Evolutionary conservation across 768 basidiomycete species (phyloP).

Genomic region (Boletus rubroflammeus): DNA sequence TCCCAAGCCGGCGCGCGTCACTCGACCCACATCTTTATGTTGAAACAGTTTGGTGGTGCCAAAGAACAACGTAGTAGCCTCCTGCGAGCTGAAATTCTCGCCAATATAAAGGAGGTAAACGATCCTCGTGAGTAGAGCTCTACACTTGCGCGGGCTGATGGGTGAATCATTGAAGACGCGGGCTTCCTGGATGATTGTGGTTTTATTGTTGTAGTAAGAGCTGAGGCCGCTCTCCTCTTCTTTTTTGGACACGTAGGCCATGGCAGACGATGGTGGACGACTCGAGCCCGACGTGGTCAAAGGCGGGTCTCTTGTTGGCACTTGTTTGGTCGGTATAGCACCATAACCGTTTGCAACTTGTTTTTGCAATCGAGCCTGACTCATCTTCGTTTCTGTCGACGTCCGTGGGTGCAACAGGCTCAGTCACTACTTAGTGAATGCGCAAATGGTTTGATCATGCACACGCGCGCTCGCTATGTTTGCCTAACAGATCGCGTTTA

Average conservation of each 20-base stretch:
- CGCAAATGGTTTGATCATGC: not conserved
- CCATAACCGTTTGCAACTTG: not conserved
- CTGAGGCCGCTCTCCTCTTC: slow-evolving; percentile 94
- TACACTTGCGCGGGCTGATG: slow-evolving; percentile 95
- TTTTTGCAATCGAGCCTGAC: not conserved
- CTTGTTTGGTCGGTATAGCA: slow-evolving; percentile 16
- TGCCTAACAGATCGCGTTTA: not conserved
- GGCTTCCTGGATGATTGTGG: slow-evolving; percentile 96
- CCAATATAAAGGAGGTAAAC: slow-evolving; percentile 96
- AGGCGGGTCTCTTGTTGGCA: slow-evolving; percentile 18
- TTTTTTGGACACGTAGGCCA: slow-evolving; percentile 88
- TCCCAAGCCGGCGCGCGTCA: not conserved
- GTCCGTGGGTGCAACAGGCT: not conserved
- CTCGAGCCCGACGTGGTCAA: slow-evolving; percentile 23
- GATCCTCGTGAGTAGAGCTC: slow-evolving; percentile 92
- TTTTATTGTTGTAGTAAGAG: slow-evolving; percentile 95
- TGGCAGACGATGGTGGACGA: slow-evolving; percentile 42
- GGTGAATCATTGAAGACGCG: slow-evolving; percentile 99
- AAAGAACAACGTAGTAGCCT: slow-evolving; percentile 97
- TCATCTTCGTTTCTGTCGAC: not conserved
- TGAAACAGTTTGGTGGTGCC: slow-evolving; percentile 99
- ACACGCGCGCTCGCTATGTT: not conserved
- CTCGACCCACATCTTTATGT: slow-evolving; percentile 88
- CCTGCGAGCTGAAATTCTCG: slow-evolving; percentile 91
- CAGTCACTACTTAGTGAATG: not conserved